These are phyloP conservation scores for Bromus sterilis DNA, from an alignment of 176 grass and related monocot species.

Conservation along the genomic window DNA sequence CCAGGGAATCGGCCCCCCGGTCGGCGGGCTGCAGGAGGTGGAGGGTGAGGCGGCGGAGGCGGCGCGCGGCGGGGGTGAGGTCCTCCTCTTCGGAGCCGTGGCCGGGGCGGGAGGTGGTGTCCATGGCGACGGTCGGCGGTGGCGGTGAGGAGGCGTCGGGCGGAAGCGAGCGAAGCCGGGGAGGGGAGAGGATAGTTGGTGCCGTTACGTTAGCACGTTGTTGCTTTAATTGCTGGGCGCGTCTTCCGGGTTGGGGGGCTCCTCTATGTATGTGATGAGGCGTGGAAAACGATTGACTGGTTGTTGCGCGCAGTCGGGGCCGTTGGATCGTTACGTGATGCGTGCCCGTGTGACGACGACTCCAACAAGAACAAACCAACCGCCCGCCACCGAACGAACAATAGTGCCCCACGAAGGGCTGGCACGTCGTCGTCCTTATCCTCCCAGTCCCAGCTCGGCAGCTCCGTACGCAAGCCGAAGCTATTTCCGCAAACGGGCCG, in stretches of 20 bases:
- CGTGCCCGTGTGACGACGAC: too few species aligned
- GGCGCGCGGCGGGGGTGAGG: slow-evolving; percentile 24
- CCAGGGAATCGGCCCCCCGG: not conserved
- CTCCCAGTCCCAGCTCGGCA: too few species aligned
- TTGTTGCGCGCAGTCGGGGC: too few species aligned
- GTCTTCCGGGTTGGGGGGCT: fast-evolving
- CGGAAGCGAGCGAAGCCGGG: not conserved
- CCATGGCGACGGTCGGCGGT: not conserved
- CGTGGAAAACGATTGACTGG: too few species aligned
- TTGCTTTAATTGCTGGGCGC: not conserved
- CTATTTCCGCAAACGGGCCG: too few species aligned
- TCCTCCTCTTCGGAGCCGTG: not conserved
- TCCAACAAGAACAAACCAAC: too few species aligned
- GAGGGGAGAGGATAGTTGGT: not conserved
- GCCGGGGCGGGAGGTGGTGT: not conserved
- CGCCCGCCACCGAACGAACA: too few species aligned
- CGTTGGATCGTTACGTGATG: too few species aligned
- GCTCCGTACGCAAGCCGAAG: too few species aligned
- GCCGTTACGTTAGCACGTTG: slow-evolving; percentile 14
- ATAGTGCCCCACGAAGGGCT: too few species aligned
- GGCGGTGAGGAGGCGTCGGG: slow-evolving; percentile 23
- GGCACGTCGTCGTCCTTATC: too few species aligned
- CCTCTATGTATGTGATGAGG: fast-evolving
- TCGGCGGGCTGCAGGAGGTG: slow-evolving; percentile 45
- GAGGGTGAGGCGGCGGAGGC: slow-evolving; percentile 43